Percentiles rank a stretch among this genome's conserved stretches.
phyloP scores from a whole-genome alignment of 345 rosid species.

The Erucastrum elatum region DNA sequence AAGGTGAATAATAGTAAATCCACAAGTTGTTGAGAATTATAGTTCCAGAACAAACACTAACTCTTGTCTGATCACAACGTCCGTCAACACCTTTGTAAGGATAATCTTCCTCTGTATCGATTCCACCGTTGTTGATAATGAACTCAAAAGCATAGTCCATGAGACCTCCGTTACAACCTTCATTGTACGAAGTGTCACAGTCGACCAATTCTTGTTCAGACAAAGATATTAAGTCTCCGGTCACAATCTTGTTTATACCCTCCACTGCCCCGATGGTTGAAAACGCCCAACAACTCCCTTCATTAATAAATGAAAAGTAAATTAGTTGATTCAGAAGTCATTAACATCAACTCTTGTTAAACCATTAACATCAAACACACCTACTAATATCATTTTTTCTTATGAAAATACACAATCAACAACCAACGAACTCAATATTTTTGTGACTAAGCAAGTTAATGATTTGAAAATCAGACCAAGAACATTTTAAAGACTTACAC shows the following conservation, averaged over 20 bases:
- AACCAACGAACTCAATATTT: neutral
- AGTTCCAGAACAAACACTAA: constrained; percentile 18
- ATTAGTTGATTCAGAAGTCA: neutral
- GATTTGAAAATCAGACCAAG: neutral
- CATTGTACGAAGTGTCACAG: constrained; percentile 60
- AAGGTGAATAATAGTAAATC: neutral
- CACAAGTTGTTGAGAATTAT: constrained; percentile 11
- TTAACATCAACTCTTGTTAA: neutral
- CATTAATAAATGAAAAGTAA: neutral
- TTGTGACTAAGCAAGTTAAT: neutral
- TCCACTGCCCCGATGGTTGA: constrained; percentile 81
- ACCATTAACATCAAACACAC: neutral
- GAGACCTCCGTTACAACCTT: constrained; percentile 86
- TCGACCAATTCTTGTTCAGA: constrained; percentile 89
- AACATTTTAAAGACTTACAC: neutral
- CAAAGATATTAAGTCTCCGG: constrained; percentile 54
- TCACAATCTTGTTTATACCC: constrained; percentile 74
- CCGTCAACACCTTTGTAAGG: constrained; percentile 59
- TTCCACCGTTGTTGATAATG: constrained; percentile 69
- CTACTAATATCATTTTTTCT: neutral
- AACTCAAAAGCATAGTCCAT: constrained; percentile 79
- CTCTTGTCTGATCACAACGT: constrained; percentile 57
- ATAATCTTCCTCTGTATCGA: constrained; percentile 68
- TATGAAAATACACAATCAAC: neutral
- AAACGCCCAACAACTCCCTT: constrained; percentile 97